These are phyloP conservation scores for Rhododendron griersonianum DNA, from an alignment of 148 eudicot species.

Conservation along the genomic window DNA sequence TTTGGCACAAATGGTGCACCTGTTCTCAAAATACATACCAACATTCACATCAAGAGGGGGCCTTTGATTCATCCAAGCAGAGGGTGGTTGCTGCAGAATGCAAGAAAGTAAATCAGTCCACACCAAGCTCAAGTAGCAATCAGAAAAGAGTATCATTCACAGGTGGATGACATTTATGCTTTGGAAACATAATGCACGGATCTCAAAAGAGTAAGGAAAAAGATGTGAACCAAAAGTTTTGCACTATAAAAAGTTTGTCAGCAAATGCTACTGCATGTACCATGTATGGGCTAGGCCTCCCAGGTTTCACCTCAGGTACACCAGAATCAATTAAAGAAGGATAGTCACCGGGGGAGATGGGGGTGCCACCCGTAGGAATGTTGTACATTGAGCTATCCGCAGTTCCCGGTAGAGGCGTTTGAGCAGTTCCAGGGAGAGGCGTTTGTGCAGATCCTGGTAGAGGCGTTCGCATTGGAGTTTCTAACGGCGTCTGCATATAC, in stretches of 20 bases:
- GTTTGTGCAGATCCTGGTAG: slow-evolving; percentile 56
- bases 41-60: slow-evolving; percentile 77
- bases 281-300: slow-evolving; percentile 85
- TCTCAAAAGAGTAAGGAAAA: background rate
- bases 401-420: slow-evolving; percentile 41
- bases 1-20: background rate
- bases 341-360: slow-evolving; percentile 59
- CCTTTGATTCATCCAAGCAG: slow-evolving; percentile 88
- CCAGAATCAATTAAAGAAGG: slow-evolving; percentile 43
- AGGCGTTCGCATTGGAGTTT: slow-evolving; percentile 56
- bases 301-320: slow-evolving; percentile 46
- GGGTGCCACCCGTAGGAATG: slow-evolving; percentile 75
- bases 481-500: slow-evolving; percentile 62
- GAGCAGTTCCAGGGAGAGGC: slow-evolving; percentile 44
- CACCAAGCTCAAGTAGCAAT: background rate
- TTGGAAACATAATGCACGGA: background rate
- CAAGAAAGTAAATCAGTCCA: slow-evolving; percentile 11
- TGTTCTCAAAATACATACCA: slow-evolving; percentile 44
- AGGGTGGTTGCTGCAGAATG: slow-evolving; percentile 71
- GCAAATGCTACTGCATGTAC: slow-evolving; percentile 26
- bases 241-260: background rate
- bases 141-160: background rate
- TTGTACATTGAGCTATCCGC: slow-evolving; percentile 71
- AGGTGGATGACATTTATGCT: background rate
- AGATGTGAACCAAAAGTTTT: background rate